Evolutionary conservation across 345 rosid genomes (phyloP).

Genomic region (Corymbia maculata): DNA sequence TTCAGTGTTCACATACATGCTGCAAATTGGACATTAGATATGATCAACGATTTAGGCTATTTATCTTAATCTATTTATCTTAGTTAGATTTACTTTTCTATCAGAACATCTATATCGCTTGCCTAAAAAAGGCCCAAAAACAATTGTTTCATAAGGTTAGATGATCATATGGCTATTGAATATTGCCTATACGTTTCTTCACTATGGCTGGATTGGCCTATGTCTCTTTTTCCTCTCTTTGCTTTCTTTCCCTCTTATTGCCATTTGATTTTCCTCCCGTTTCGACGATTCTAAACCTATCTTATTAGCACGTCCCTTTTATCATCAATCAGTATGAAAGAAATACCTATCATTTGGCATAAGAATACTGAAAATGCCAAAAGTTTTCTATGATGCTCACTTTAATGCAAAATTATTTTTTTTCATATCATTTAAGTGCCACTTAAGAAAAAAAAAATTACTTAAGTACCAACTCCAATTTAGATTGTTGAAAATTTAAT

Average conservation of each 20-base stretch:
- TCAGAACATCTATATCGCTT: neutral
- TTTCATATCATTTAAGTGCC: too few species aligned
- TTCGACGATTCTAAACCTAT: neutral
- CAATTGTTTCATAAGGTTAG: neutral
- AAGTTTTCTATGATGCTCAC: rapidly evolving
- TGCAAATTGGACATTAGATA: neutral
- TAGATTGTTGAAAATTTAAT: rapidly evolving
- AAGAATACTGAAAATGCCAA: neutral
- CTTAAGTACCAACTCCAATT: too few species aligned
- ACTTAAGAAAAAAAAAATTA: too few species aligned
- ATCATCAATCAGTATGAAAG: neutral
- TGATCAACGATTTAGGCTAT: neutral
- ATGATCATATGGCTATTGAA: neutral
- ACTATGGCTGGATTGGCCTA: neutral
- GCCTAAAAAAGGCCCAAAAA: neutral
- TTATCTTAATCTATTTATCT: neutral
- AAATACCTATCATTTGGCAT: neutral
- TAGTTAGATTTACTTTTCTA: neutral
- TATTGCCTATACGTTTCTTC: neutral
- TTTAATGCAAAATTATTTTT: too few species aligned
- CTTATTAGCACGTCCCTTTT: neutral
- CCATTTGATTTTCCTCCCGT: neutral
- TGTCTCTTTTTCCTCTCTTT: neutral
- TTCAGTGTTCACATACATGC: neutral
- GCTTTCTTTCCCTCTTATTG: neutral